Base-by-base conservation (phyloP, 2,329 filamentous ascomycete genomes). In the Xylaria multiplex region DNA sequence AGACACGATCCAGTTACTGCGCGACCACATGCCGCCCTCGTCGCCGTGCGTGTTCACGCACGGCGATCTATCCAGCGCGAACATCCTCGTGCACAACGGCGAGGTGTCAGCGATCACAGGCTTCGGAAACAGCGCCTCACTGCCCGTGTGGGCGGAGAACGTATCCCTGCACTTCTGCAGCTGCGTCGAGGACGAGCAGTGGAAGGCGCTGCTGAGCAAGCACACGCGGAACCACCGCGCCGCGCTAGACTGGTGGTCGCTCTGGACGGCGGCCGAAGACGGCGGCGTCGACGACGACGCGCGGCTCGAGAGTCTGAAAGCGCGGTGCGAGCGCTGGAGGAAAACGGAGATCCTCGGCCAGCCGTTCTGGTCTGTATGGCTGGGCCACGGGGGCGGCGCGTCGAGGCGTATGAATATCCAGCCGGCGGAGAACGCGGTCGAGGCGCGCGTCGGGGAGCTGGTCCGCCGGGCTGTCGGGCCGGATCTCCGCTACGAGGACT, bases 61-160 rank as follows among this genome's bases (percentile, higher is more conserved):
- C 45, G 75, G 75, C 35, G 71, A 76, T 54, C 52, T 76, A 46
- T 75, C 73, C 9, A 65, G 60, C 27, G 35, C 57, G 13, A 75
- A 75, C 55, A 70, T 76, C 8, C 32, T 71, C 19, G 60, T 74
- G 2, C 59, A 59, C 11, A 37, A 69, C 3, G 68, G 68, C 4
- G 55, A 19, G 13, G 72, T 75, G 0, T 55, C 66, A 7, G 68
- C 67, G 3, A 72, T 75, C 19, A 57, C 68, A n/a, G 73, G 73
- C 19, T 69, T 73, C 55, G 72, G 72, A 9, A 66, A 69, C 22
- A 70, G 71, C n/a, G 72, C 72, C 5, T 69, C 64, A 3, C 67
- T 75, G n/a, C 73, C 73, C 11, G 62, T 56, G 0, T 75, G 74
- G 73, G 72, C 74, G 16, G 74, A 75, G 57, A 19, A 66, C 49